Base-by-base conservation (phyloP, 1,139 yeast genomes). In the Hyphopichia burtonii region DNA sequence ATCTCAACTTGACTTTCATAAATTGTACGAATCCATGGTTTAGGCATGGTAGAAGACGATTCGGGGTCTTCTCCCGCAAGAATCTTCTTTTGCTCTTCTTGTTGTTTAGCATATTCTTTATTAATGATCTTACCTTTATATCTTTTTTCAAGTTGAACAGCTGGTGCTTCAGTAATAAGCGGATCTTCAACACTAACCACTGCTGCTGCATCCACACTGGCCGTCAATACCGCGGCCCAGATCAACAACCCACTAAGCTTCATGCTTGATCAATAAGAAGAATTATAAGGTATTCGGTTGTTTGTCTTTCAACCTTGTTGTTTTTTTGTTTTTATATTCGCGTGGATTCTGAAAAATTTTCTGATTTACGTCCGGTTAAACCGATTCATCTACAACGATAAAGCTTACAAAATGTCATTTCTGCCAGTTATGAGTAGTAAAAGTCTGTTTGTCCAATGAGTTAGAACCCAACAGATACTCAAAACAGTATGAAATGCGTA, bases 21-120 rank as follows among this genome's bases (percentile, higher is more conserved):
- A 34, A 85, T 76, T 0, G 96, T 87, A 55, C 96, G 76, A 11
- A 77, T 45, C 96, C 96, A 89, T 4, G 90, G 83, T 41, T 70
- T 68, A 10, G 80, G 82, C 0, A 66, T 44, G 2, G 43, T 45
- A 1, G 48, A 39, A 2, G 54, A 42, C 10, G 50, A 41, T 34
- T 39, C 44, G 2, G 44, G 16, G 11, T 41, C 33, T 41, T 47
- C 47, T 20, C 51, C 50, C 19, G 49, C 38, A 3, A 45, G 49
- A 3, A 39, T 44, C 39, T 18, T 50, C 40, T 45, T 43, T 42
- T 51, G 51, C 27, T 58, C 59, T 11, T 60, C 56, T 49, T 66
- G 65, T 17, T 58, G 52, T 40, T 66, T 61, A 30, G 65, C 53
- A 54, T 73, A 74, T 10, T 72, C 71, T 40, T 72, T 68, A 48